Conservation (phyloP, 2,329 filamentous ascomycete species). For the Colletotrichum tofieldiae region DNA sequence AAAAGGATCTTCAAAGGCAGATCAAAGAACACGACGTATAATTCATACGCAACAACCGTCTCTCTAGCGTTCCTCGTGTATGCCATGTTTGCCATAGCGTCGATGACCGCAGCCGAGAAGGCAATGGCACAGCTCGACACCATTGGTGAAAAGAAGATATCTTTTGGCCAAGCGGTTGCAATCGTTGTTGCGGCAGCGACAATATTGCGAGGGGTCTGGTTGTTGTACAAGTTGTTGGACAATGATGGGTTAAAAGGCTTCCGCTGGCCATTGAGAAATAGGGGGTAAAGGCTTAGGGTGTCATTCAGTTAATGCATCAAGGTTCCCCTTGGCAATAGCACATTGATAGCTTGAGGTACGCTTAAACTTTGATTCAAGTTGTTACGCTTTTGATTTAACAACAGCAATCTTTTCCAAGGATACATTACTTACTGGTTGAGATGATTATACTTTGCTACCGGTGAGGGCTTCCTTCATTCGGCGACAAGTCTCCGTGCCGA, state of each 20-base stretch:
- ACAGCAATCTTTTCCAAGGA: background rate
- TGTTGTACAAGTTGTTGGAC: background rate
- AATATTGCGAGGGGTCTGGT: background rate
- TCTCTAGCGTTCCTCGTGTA: background rate
- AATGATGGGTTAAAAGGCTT: background rate
- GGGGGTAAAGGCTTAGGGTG: too few relatives aligned
- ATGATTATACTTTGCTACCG: background rate
- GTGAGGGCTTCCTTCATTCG: background rate
- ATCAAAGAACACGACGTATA: fast-evolving
- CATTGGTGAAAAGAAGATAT: background rate
- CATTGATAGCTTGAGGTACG: background rate
- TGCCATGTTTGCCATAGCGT: constrained; percentile 6
- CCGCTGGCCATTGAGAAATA: too few relatives aligned
- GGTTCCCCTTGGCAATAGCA: too few relatives aligned
- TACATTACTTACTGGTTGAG: background rate
- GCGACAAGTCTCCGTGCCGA: background rate
- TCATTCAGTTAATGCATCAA: too few relatives aligned
- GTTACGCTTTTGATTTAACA: background rate
- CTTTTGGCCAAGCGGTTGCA: constrained; percentile 5
- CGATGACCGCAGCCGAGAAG: constrained; percentile 10
- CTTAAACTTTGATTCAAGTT: background rate
- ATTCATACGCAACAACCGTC: background rate
- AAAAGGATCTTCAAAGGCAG: background rate
- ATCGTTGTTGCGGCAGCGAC: constrained; percentile 14
- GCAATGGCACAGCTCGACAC: background rate